These are phyloP conservation scores for Dipsacomyces acuminosporus DNA, from an alignment of 371 early-diverging fungal genomes.

Conservation along the genomic window DNA sequence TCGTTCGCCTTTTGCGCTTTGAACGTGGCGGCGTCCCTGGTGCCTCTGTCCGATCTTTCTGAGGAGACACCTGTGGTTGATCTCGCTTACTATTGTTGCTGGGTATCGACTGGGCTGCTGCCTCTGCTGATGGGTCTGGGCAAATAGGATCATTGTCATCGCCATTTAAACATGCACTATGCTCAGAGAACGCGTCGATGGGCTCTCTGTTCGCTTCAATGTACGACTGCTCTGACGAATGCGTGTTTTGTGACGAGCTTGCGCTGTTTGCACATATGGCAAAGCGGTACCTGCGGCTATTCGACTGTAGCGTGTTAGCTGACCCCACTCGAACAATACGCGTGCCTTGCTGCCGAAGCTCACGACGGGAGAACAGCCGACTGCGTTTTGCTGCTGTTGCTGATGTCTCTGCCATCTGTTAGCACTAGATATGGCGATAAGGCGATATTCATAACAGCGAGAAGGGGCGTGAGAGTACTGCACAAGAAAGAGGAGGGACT, in stretches of 20 bases:
- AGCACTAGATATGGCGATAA: background rate
- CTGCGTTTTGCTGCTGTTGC: slow-evolving; percentile 6
- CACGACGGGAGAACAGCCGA: slow-evolving; percentile 32
- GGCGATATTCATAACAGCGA: no score
- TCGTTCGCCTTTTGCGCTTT: background rate
- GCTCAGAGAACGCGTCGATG: background rate
- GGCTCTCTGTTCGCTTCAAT: slow-evolving; percentile 1
- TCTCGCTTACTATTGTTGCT: no score
- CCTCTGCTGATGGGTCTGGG: background rate
- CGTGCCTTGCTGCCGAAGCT: slow-evolving; percentile 25
- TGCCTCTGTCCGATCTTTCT: no score
- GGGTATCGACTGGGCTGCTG: background rate
- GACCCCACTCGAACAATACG: slow-evolving; percentile 31
- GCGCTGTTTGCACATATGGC: background rate
- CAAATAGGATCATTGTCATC: background rate
- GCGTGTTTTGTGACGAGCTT: slow-evolving; percentile 2
- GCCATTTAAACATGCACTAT: background rate
- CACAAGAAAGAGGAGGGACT: background rate
- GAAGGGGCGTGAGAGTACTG: no score
- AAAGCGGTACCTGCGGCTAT: slow-evolving; percentile 5
- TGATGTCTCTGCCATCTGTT: background rate
- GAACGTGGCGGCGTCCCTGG: no score
- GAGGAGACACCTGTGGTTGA: no score
- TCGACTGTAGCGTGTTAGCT: slow-evolving; percentile 13
- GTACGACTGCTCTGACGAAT: background rate